Percentiles rank a stretch among this genome's conserved stretches.
phyloP scores from a whole-genome alignment of 2,329 filamentous ascomycete species.

The Apiospora marii region DNA sequence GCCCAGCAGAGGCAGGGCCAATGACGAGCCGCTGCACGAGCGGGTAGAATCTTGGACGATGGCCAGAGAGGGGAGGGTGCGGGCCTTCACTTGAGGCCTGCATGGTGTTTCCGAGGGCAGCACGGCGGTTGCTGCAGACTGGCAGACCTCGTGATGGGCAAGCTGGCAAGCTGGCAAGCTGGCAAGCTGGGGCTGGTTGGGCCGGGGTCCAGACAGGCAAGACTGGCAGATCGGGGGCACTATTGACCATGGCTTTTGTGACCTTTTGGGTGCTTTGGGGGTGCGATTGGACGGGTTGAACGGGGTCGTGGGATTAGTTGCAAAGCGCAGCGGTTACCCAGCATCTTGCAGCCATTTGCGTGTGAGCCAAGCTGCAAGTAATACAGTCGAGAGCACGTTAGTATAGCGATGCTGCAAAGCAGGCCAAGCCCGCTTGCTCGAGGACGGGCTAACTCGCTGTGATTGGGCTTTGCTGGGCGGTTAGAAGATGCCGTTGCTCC shows the following conservation, averaged over 20 bases:
- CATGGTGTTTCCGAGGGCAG: slow-evolving; percentile 27
- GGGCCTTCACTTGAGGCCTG: slow-evolving; percentile 22
- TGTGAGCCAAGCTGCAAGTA: slow-evolving; percentile 22
- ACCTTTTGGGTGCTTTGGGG: slow-evolving; percentile 20
- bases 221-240: slow-evolving; percentile 18
- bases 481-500: slow-evolving; percentile 37
- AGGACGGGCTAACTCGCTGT: slow-evolving; percentile 26
- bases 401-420: not conserved
- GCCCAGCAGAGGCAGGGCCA: not conserved
- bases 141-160: slow-evolving; percentile 38
- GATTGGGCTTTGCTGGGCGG: slow-evolving; percentile 42
- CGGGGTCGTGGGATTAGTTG: slow-evolving; percentile 3
- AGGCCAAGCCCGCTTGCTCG: no score
- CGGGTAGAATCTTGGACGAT: slow-evolving; percentile 19
- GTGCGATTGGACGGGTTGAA: slow-evolving; percentile 35
- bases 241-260: slow-evolving; percentile 31
- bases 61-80: slow-evolving; percentile 25
- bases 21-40: slow-evolving; percentile 21
- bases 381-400: not conserved
- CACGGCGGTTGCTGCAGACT: slow-evolving; percentile 32
- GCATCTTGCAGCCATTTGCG: slow-evolving; percentile 36
- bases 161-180: no score
- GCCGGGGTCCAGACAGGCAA: not conserved
- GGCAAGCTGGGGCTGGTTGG: not conserved
- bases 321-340: slow-evolving; percentile 36